Evolutionary conservation across 495 filamentous ascomycete species (phyloP).

Genomic region (Hypoxylon crocopeplum): DNA sequence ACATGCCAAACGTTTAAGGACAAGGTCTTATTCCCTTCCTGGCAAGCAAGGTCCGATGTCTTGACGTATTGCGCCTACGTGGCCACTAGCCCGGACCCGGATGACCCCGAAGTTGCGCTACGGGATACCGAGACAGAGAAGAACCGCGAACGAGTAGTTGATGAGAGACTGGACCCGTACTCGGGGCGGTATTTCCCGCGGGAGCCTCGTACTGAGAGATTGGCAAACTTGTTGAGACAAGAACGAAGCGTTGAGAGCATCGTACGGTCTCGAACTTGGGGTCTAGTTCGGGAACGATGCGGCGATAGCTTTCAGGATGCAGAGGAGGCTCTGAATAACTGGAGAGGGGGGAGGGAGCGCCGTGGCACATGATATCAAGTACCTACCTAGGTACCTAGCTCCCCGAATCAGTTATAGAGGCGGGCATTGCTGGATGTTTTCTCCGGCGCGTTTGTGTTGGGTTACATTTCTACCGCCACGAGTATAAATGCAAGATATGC

Average conservation of each 20-base stretch:
- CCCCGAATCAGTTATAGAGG: no score
- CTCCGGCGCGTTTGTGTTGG: no score
- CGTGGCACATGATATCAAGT: constrained; percentile 10
- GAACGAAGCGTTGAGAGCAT: constrained; percentile 89
- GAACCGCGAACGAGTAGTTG: constrained; percentile 76
- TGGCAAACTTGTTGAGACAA: constrained; percentile 79
- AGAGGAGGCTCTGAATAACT: constrained; percentile 66
- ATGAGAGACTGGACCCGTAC: constrained; percentile 94
- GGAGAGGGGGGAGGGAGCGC: constrained; percentile 40
- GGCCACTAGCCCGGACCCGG: constrained; percentile 84
- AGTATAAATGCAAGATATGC: no score
- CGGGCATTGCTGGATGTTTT: no score
- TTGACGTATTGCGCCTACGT: constrained; percentile 90
- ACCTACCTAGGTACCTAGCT: not conserved
- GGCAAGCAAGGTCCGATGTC: constrained; percentile 85
- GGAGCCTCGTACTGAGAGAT: constrained; percentile 81
- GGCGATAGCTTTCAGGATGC: constrained; percentile 61
- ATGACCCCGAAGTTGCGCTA: constrained; percentile 79
- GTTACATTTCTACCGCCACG: no score
- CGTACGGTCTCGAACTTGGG: constrained; percentile 83
- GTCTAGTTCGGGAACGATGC: constrained; percentile 80
- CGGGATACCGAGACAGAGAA: constrained; percentile 72
- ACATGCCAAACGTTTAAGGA: constrained; percentile 78
- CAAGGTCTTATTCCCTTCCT: constrained; percentile 83
- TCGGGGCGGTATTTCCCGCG: constrained; percentile 82